Base-by-base conservation (phyloP, 2,329 filamentous ascomycete species). In the Claviceps spartinae region DNA sequence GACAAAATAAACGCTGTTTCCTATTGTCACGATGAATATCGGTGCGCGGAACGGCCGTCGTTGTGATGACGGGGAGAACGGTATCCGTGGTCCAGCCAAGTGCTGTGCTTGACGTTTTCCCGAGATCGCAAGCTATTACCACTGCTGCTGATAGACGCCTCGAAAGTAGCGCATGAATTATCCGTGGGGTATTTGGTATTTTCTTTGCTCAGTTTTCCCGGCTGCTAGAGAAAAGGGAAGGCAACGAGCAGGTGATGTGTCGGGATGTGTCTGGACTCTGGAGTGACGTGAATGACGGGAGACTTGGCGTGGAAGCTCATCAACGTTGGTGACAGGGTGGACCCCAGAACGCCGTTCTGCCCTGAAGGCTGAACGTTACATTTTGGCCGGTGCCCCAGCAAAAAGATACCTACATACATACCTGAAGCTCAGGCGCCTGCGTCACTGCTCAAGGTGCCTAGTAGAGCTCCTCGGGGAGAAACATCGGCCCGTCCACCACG, bases 1-100 rank as follows among this genome's bases (percentile, higher is more conserved):
- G 4, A 20, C 14, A 38, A 64, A 63, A 46, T 53, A 52, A 48
- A 9, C 16, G 18, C 30, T 47, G 16, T 9, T 42, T 24, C 16
- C 42, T 36, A 22, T 36, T 38, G n/a, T 24, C 26, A 42, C 44
- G 38, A 38, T 18, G 36, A 46, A 8, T 2, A 30, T 20, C 5
- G 22, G 20, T 37, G n/a, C 40, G 26, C 14, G 20, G 40, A 41
- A 20, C 26, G 43, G 51, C 47, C 22, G 42, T 34, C 9, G 45
- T 24, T 9, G n/a, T 8, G 30, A 8, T 4, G 43, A 16, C 2
- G 43, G 43, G 3, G 16, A 11, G n/a, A 26, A n/a, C 13, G 26
- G 42, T 24, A 14, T 50, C 16, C 13, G 41, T 47, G 18, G 46
- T 42, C 13, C 38, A 44, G 48, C 37, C 22, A 41, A 36, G 16